A percentile compares a stretch with the other conserved stretches of the same genome.
Evolutionary conservation across 352 stramenopile genomes (phyloP).

Genomic region (Pythium monospermum): DNA sequence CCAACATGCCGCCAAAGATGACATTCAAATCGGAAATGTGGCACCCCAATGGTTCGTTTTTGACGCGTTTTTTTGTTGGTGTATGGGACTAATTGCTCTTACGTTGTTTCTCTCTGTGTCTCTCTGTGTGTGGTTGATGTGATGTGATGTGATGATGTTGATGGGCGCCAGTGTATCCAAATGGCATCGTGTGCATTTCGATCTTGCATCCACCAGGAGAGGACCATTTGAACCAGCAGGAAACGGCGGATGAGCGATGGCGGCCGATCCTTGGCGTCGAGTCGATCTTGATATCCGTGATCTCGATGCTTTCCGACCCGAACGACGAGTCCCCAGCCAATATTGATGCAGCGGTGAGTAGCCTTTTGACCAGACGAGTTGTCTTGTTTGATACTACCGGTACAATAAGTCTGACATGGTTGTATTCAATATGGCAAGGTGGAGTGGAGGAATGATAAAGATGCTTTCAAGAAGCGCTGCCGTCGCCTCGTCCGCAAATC

Average conservation of each 20-base stretch:
- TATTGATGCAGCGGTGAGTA: slow-evolving; percentile 97
- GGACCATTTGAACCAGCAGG: slow-evolving; percentile 97
- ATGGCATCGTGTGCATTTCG: slow-evolving; percentile 99
- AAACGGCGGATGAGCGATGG: slow-evolving; percentile 98
- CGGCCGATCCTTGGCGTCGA: slow-evolving; percentile 97
- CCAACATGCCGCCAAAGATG: slow-evolving; percentile 98
- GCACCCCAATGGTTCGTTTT: slow-evolving; percentile 94
- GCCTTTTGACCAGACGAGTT: too few species aligned
- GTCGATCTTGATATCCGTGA: slow-evolving; percentile 93
- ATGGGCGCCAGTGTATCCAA: slow-evolving; percentile 97
- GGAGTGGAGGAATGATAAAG: slow-evolving; percentile 89
- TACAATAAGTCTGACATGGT: too few species aligned
- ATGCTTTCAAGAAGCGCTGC: slow-evolving; percentile 92
- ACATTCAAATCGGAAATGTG: slow-evolving; percentile 99
- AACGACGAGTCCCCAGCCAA: slow-evolving; percentile 99
- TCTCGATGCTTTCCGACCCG: slow-evolving; percentile 99
- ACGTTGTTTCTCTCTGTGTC: slow-evolving; percentile 5
- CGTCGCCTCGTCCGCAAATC: slow-evolving; percentile 89
- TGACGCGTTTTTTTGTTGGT: neutral
- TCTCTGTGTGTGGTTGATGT: too few species aligned
- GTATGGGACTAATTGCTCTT: neutral
- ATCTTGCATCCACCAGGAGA: slow-evolving; percentile 99
- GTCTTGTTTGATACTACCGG: too few species aligned
- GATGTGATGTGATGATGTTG: too few species aligned
- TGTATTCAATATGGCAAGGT: slow-evolving; percentile 51